phyloP scores from a whole-genome alignment of 306 rosid genomes.

The Sicyos baderoa region DNA sequence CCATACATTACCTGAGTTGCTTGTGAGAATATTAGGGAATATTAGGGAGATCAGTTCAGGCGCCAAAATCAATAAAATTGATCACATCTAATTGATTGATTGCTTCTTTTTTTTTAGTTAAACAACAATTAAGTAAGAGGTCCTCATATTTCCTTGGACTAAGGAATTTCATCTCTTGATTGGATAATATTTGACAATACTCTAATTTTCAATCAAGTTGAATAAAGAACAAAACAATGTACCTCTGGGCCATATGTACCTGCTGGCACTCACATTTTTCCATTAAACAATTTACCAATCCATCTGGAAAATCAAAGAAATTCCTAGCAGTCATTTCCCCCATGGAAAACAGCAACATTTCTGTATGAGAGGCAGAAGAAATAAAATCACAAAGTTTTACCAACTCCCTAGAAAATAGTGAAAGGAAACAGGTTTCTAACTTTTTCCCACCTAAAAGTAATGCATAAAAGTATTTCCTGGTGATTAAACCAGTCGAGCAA shows the following conservation, averaged over 20 bases:
- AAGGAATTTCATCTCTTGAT: not conserved
- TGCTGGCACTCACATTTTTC: not conserved
- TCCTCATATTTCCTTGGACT: not conserved
- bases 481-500: too few relatives aligned
- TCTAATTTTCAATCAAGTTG: not conserved
- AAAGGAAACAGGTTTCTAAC: not conserved
- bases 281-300: not conserved
- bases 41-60: too few relatives aligned
- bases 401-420: not conserved
- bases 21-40: too few relatives aligned
- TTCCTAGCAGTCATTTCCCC: not conserved
- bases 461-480: not conserved
- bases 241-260: too few relatives aligned
- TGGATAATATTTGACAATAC: not conserved
- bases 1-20: too few relatives aligned
- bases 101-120: too few relatives aligned
- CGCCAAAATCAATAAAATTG: too few relatives aligned
- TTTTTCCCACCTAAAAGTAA: not conserved
- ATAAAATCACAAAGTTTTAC: not conserved
- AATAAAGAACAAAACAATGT: not conserved
- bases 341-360: slow-evolving; percentile 26
- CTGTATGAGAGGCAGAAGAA: slow-evolving; percentile 6
- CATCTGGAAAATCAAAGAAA: not conserved
- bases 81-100: too few relatives aligned
- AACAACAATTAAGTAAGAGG: too few relatives aligned